Percentiles rank a stretch among this genome's conserved stretches.
These are phyloP conservation scores for Juncus inflexus DNA, from an alignment of 176 grass and related monocot genomes.

Conservation along the genomic window DNA sequence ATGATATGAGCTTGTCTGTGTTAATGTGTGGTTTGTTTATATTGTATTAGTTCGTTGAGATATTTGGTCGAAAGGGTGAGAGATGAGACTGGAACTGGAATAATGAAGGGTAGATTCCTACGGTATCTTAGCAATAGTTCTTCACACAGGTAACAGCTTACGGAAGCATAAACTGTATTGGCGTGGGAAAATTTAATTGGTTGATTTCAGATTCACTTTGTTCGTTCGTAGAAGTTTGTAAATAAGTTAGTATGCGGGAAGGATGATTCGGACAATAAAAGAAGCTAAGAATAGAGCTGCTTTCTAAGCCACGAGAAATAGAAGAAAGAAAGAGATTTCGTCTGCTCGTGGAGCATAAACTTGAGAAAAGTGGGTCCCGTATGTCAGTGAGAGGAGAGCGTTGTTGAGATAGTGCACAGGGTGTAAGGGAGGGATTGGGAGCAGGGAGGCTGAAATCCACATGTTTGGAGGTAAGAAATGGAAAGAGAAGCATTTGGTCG, in stretches of 20 bases:
- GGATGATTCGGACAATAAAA: not conserved
- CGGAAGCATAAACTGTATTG: too few species aligned
- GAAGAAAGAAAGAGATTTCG: not conserved
- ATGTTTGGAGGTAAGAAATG: conserved; percentile 3
- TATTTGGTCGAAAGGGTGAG: conserved; percentile 71
- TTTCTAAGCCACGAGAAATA: conserved; percentile 8
- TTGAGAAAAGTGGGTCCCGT: not conserved
- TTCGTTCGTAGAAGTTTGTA: not conserved
- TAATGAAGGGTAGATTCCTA: conserved; percentile 72
- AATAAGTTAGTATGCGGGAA: not conserved
- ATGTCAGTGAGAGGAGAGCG: not conserved
- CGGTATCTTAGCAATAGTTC: conserved; percentile 21
- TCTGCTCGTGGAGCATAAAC: conserved; percentile 1
- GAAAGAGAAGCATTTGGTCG: conserved; percentile 10
- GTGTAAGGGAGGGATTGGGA: not conserved
- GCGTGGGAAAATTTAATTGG: not conserved
- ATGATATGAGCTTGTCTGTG: not conserved
- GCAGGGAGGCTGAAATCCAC: conserved; percentile 23
- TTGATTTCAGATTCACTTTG: not conserved
- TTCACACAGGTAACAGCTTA: too few species aligned
- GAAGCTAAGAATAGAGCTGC: not conserved
- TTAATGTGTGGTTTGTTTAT: conserved; percentile 17
- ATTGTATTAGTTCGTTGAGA: conserved; percentile 26
- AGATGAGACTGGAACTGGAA: conserved; percentile 27
- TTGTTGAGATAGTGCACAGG: not conserved